These are phyloP conservation scores for Podila epigama DNA, from an alignment of 192 early-diverging fungal species.

Conservation along the genomic window DNA sequence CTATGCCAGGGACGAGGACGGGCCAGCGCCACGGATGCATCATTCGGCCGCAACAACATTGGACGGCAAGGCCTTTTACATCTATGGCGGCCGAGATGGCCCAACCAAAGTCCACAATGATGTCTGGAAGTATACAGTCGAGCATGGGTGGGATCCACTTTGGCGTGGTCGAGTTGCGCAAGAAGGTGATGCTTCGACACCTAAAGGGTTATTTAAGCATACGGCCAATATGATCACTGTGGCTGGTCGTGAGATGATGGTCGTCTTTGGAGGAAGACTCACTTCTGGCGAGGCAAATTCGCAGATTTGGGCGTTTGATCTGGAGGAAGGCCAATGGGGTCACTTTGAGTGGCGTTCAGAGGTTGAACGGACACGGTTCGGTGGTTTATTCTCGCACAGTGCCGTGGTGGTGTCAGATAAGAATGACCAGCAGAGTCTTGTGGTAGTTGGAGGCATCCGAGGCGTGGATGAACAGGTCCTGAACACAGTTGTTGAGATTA, in stretches of 20 bases:
- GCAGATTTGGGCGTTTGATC: constrained; percentile 30
- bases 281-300: constrained; percentile 20
- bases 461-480: constrained; percentile 17
- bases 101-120: constrained; percentile 43
- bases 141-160: constrained; percentile 18
- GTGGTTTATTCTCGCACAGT: constrained; percentile 27
- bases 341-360: constrained; percentile 6
- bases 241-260: constrained; percentile 41
- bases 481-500: constrained; percentile 15
- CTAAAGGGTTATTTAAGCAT: constrained; percentile 34
- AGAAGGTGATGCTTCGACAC: neutral
- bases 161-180: constrained; percentile 25
- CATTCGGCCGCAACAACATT: constrained; percentile 23
- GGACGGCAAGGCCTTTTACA: constrained; percentile 20
- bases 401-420: constrained; percentile 15
- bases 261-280: constrained; percentile 27
- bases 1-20: constrained; percentile 2
- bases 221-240: constrained; percentile 40
- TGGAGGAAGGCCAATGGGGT: constrained; percentile 31
- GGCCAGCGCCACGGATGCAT: constrained; percentile 40
- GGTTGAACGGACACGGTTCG: neutral
- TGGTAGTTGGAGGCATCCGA: constrained; percentile 40
- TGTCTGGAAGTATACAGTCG: constrained; percentile 28
- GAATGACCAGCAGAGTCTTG: neutral
- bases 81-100: constrained; percentile 41